Base-by-base conservation (phyloP, 108 stramenopile genomes). In the Cylindrotheca closterium region DNA sequence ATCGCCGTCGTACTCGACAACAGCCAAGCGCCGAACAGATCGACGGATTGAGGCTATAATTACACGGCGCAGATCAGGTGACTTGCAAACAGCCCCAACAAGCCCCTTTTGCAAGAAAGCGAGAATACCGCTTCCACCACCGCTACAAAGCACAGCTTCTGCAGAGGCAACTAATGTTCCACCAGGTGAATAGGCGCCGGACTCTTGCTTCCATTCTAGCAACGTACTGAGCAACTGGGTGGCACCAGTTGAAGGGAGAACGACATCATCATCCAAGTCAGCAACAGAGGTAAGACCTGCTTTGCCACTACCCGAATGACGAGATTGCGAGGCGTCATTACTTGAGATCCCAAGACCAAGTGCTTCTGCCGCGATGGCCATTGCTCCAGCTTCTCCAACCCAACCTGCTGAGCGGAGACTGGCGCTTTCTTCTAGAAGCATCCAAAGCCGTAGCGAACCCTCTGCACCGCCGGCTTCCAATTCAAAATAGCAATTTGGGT, bases 351-450 rank as follows among this genome's bases (percentile, higher is more conserved):
- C 87, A 17, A 94, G 80, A 23, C 93, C 93, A 27, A 94, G 74
- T 8, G 88, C 88, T 78, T 94, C 93, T 42, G 93, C 90, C 26
- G 90, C 87, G 32, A 94, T 53, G 32, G 90, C 90, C 93, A 94
- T 94, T 2, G 90, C 85, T 2, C 93, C 93, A 4, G 93, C 93
- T 65, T 94, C 93, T 12, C 93, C 93, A 2, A 85, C 75, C 90
- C 90, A 91, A 12, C 86, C 86, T 47, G 81, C 75, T 18, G 77
- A 71, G 25, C 79, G 76, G 26, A 88, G 72, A 37, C 86, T 87
- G 15, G 74, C 55, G 33, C 67, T 75, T 2, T 78, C 17, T 66
- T 89, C 88, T 51, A 92, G 51, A 24, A 89, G 54, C 29, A 58
- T 67, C 82, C 86, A 89, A 31, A 89, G 67, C 25, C 65, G 49